Evolutionary conservation across 768 basidiomycete species (phyloP).

Genomic region (Phylloporus sp.): DNA sequence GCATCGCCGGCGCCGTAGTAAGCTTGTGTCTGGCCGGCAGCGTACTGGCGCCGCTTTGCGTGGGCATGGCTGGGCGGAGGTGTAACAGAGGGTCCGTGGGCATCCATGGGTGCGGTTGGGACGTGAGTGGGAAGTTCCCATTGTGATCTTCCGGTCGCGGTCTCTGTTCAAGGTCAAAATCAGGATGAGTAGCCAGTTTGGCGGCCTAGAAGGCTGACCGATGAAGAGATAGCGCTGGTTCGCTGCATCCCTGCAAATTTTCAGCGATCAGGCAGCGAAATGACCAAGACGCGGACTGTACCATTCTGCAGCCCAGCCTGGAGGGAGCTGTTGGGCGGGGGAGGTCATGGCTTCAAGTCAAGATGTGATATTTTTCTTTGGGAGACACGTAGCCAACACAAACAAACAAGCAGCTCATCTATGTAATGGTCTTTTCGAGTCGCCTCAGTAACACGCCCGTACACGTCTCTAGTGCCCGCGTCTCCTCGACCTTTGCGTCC

Average conservation of each 20-base stretch:
- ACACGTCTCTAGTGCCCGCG: conserved; percentile 61
- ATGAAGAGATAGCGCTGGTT: conserved; percentile 85
- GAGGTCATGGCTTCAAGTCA: conserved; percentile 38
- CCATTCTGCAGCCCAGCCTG: conserved; percentile 95
- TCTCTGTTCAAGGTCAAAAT: conserved; percentile 50
- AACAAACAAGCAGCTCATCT: conserved; percentile 19
- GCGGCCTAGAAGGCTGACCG: conserved; percentile 48
- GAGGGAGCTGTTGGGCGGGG: conserved; percentile 68
- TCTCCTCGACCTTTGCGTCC: conserved; percentile 73
- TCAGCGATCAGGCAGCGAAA: conserved; percentile 7
- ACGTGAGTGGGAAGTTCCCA: conserved; percentile 73
- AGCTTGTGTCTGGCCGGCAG: conserved; percentile 87
- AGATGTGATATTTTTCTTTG: conserved; percentile 16
- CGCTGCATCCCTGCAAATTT: conserved; percentile 59
- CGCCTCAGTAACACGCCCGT: conserved; percentile 64
- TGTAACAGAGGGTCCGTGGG: conserved; percentile 40
- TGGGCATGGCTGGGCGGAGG: conserved; percentile 41
- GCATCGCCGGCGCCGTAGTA: conserved; percentile 60
- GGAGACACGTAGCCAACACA: conserved; percentile 27
- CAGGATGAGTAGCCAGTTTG: conserved; percentile 4
- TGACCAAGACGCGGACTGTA: conserved; percentile 34
- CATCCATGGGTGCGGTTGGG: conserved; percentile 35
- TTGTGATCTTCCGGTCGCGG: conserved; percentile 75
- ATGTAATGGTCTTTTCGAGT: conserved; percentile 31
- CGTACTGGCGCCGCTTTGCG: conserved; percentile 84